These are phyloP conservation scores for Actinomortierella ambigua DNA, from an alignment of 371 early-diverging fungal genomes.

Conservation along the genomic window DNA sequence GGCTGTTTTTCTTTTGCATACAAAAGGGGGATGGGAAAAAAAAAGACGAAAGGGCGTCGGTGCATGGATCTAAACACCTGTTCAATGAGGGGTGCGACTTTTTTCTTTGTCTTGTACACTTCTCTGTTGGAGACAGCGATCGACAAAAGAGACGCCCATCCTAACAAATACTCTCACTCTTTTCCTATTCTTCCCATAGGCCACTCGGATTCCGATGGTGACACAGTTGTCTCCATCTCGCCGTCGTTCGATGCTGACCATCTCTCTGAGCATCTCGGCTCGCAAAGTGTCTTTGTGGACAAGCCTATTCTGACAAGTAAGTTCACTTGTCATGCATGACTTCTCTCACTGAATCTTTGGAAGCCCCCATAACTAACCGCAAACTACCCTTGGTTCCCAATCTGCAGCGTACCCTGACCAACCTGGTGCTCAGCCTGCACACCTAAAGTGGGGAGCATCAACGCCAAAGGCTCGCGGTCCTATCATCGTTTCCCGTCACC, in stretches of 20 bases:
- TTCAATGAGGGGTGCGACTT: too few species aligned
- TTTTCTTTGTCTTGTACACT: too few species aligned
- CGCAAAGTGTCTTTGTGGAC: slow-evolving; percentile 19
- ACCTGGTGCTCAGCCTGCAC: slow-evolving; percentile 83
- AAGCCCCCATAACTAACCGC: not conserved
- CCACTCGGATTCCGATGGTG: slow-evolving; percentile 39
- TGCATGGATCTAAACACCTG: too few species aligned
- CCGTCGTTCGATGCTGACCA: slow-evolving; percentile 12
- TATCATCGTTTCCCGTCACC: slow-evolving; percentile 84
- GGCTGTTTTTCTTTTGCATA: too few species aligned
- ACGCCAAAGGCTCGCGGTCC: slow-evolving; percentile 85
- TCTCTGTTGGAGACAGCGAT: too few species aligned
- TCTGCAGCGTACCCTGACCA: slow-evolving; percentile 82
- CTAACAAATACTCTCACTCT: not conserved
- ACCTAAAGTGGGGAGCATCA: slow-evolving; percentile 84
- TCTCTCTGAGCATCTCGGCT: not conserved
- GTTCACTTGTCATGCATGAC: not conserved
- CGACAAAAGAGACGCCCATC: too few species aligned
- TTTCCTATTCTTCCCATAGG: slow-evolving; percentile 10
- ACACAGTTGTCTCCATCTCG: slow-evolving; percentile 16
- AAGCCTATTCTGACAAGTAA: slow-evolving; percentile 46
- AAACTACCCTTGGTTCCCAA: not conserved
- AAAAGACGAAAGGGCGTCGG: too few species aligned
- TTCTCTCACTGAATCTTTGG: not conserved
- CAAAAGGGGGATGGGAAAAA: too few species aligned